phyloP scores from a whole-genome alignment of 768 basidiomycete species.

The Leucocoprinus sp. region DNA sequence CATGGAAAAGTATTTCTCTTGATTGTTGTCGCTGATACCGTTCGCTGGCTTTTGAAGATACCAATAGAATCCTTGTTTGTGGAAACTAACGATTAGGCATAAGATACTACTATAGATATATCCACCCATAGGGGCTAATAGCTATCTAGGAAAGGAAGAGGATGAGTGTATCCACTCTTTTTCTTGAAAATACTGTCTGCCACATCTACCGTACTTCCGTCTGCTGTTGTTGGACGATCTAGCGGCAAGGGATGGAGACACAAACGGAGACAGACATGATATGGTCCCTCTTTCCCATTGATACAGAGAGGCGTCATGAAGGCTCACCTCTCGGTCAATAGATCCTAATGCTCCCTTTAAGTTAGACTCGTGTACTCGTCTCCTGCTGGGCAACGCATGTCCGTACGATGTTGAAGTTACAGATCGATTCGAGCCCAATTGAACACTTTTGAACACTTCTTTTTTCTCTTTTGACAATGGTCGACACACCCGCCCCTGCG shows the following conservation, averaged over 20 bases:
- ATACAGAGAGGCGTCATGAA: slow-evolving; percentile 20
- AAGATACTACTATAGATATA: too few species aligned
- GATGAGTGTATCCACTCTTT: slow-evolving; percentile 40
- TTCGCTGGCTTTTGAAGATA: too few species aligned
- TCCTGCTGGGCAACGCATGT: slow-evolving; percentile 96
- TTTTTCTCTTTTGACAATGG: too few species aligned
- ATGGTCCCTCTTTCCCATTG: slow-evolving; percentile 80
- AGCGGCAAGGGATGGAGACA: slow-evolving; percentile 8
- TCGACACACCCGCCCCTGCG: slow-evolving; percentile 52
- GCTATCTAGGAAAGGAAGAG: slow-evolving; percentile 39
- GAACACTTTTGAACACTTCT: slow-evolving; percentile 89
- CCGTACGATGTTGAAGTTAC: slow-evolving; percentile 99
- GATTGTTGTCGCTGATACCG: too few species aligned
- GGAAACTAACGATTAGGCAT: too few species aligned
- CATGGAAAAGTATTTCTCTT: too few species aligned
- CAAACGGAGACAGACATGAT: slow-evolving; percentile 61
- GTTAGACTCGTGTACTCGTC: slow-evolving; percentile 93
- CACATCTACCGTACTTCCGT: slow-evolving; percentile 85
- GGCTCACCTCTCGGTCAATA: slow-evolving; percentile 46
- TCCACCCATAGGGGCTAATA: too few species aligned
- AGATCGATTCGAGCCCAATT: slow-evolving; percentile 80
- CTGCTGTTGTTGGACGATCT: slow-evolving; percentile 60
- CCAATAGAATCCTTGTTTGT: too few species aligned
- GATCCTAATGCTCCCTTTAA: slow-evolving; percentile 96
- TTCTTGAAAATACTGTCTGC: slow-evolving; percentile 65